Percentiles rank a stretch among this genome's conserved stretches.
phyloP scores from a whole-genome alignment of 2,329 filamentous ascomycete genomes.

The Fusarium redolens region DNA sequence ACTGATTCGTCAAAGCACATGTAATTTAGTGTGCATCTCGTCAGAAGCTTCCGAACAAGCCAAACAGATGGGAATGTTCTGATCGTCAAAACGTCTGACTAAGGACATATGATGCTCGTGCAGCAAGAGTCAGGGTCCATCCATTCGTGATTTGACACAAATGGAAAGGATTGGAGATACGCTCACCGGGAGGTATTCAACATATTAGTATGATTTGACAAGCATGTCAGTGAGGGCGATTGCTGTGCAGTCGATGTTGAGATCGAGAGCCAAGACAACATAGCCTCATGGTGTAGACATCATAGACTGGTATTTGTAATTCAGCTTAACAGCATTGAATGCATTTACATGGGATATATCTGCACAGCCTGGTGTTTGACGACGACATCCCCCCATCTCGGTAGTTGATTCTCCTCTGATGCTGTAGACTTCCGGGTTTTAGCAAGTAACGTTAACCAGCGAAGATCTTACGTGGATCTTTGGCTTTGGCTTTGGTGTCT shows the following conservation, averaged over 20 bases:
- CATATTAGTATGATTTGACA: not conserved
- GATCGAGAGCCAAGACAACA: conserved; percentile 9
- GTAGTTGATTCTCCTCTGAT: not conserved
- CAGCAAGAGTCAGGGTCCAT: conserved; percentile 28
- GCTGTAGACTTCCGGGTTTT: conserved; percentile 11
- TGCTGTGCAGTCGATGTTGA: not conserved
- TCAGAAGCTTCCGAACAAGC: conserved; percentile 8
- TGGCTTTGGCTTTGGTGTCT: not conserved
- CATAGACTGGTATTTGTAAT: conserved; percentile 23
- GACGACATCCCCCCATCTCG: conserved; percentile 18
- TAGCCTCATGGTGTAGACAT: conserved; percentile 11
- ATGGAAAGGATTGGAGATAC: conserved; percentile 3
- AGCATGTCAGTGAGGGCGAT: conserved; percentile 3
- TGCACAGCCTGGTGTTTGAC: conserved; percentile 29
- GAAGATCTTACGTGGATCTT: conserved; percentile 25
- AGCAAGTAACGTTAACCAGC: conserved; percentile 3
- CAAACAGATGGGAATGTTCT: conserved; percentile 9
- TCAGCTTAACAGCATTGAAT: not conserved
- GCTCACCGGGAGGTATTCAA: not conserved
- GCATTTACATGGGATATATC: conserved; percentile 12
- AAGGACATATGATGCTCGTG: conserved; percentile 11
- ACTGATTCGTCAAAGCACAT: conserved; percentile 16
- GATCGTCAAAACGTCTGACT: conserved; percentile 22
- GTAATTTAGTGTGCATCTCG: not conserved
- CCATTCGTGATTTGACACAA: not conserved